These are phyloP conservation scores for Coprinopsis sp. DNA, from an alignment of 768 basidiomycete genomes.

Conservation along the genomic window DNA sequence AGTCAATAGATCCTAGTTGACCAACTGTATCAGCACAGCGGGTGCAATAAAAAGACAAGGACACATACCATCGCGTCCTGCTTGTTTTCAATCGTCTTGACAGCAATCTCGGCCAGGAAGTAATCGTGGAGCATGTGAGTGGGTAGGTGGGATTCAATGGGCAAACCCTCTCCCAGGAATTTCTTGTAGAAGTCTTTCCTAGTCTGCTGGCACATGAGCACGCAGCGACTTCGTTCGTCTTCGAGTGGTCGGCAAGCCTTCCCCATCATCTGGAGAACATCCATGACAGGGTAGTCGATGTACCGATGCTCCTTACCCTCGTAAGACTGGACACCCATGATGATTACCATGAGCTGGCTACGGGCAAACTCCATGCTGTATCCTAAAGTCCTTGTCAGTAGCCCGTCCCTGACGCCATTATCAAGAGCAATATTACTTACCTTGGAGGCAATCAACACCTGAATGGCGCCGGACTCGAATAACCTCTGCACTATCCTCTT, in stretches of 20 bases:
- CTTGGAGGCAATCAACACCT: conserved; percentile 91
- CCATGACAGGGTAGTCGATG: conserved; percentile 96
- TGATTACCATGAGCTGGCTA: conserved; percentile 94
- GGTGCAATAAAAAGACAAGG: not conserved
- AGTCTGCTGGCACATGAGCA: conserved; percentile 96
- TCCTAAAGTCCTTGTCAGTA: conserved; percentile 48
- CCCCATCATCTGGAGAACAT: conserved; percentile 99
- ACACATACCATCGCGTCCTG: conserved; percentile 86
- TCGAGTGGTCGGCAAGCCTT: conserved; percentile 88
- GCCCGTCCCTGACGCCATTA: not conserved
- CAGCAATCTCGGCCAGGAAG: conserved; percentile 96
- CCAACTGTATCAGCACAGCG: not conserved
- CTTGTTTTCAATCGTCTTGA: conserved; percentile 99
- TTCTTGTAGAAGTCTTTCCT: conserved; percentile 99
- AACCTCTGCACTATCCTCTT: conserved; percentile 89
- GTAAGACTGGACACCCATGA: conserved; percentile 98
- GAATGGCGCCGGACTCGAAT: conserved; percentile 92
- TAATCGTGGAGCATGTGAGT: conserved; percentile 92
- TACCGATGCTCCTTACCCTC: conserved; percentile 99
- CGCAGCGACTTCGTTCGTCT: conserved; percentile 88
- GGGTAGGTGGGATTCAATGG: conserved; percentile 92
- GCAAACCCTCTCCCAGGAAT: conserved; percentile 94
- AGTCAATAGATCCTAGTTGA: conserved; percentile 80
- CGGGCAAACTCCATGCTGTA: conserved; percentile 92
- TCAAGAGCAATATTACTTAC: conserved; percentile 33